A percentile compares a stretch with the other conserved stretches of the same genome.
phyloP scores from a whole-genome alignment of 2,329 filamentous ascomycete species.

The Verticillium albo-atrum region DNA sequence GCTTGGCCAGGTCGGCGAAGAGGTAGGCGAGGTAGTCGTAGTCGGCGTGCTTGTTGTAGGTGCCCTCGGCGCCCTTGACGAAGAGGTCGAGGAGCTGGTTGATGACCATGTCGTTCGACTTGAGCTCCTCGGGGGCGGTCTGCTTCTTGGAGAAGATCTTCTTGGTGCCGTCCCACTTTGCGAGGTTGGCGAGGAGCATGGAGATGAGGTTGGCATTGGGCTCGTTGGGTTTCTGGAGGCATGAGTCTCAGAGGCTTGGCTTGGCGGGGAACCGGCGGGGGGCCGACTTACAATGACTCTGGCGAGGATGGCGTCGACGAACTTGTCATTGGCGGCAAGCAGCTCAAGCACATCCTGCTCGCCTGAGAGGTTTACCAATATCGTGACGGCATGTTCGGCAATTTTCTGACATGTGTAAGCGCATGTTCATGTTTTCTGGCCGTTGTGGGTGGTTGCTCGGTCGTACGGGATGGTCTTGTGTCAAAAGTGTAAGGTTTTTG shows the following conservation, averaged over 20 bases:
- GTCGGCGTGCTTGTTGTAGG: slow-evolving; percentile 79
- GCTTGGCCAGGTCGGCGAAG: slow-evolving; percentile 88
- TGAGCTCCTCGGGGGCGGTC: slow-evolving; percentile 62
- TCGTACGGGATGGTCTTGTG: slow-evolving; percentile 76
- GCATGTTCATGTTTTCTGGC: background rate
- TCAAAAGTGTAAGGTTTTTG: slow-evolving; percentile 80
- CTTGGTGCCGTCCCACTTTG: slow-evolving; percentile 72
- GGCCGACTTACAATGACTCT: slow-evolving; percentile 69
- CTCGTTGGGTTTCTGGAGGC: slow-evolving; percentile 58
- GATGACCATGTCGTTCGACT: slow-evolving; percentile 68
- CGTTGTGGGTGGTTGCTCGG: background rate
- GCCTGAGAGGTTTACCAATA: slow-evolving; percentile 80
- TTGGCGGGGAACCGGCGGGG: too few species aligned
- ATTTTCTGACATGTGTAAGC: slow-evolving; percentile 56
- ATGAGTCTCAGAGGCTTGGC: background rate
- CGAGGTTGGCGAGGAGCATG: slow-evolving; percentile 90
- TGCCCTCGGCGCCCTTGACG: slow-evolving; percentile 80
- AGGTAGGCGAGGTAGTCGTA: slow-evolving; percentile 93
- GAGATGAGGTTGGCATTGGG: slow-evolving; percentile 77
- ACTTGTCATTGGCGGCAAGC: slow-evolving; percentile 73
- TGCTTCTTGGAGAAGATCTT: slow-evolving; percentile 66
- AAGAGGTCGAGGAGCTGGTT: slow-evolving; percentile 95
- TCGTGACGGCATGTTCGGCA: slow-evolving; percentile 86
- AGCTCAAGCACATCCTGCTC: slow-evolving; percentile 71
- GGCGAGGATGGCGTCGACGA: slow-evolving; percentile 68